A percentile compares a stretch with the other conserved stretches of the same genome.
These are phyloP conservation scores for Aspergillus biplanus DNA, from an alignment of 495 filamentous ascomycete species.

Conservation along the genomic window DNA sequence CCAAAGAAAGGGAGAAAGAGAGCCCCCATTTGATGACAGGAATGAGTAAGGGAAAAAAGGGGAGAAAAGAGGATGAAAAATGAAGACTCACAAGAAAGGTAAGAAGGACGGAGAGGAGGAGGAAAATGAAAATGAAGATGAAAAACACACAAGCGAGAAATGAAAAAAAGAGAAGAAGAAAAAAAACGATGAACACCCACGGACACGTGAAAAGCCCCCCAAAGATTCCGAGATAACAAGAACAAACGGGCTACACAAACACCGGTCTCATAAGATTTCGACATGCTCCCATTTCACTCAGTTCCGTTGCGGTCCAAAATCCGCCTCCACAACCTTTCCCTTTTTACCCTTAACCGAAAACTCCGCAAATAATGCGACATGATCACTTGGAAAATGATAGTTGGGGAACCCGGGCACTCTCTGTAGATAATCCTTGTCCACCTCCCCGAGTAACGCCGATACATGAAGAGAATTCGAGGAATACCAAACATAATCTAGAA, in stretches of 20 bases:
- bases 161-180: conserved; percentile 25
- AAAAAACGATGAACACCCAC: conserved; percentile 29
- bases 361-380: conserved; percentile 89
- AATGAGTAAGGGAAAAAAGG: conserved; percentile 18
- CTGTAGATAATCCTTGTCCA: conserved; percentile 87
- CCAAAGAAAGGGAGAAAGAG: background rate
- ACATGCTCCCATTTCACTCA: conserved; percentile 47
- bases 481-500: conserved; percentile 98
- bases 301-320: conserved; percentile 62
- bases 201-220: conserved; percentile 36
- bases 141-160: conserved; percentile 22
- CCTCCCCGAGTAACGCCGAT: conserved; percentile 82
- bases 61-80: conserved; percentile 14
- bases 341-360: conserved; percentile 92
- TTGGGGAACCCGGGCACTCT: conserved; percentile 95
- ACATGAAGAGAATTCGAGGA: conserved; percentile 89
- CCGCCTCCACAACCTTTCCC: conserved; percentile 69
- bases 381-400: conserved; percentile 96
- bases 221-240: conserved; percentile 50
- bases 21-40: conserved; percentile 13
- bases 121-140: conserved; percentile 20
- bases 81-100: conserved; percentile 25
- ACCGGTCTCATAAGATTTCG: conserved; percentile 45
- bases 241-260: conserved; percentile 46
- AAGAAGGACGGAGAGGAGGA: conserved; percentile 21